Percentiles rank a stretch among this genome's conserved stretches.
Conservation (phyloP, 305 asterid genomes). For the Fraxinus ornus region DNA sequence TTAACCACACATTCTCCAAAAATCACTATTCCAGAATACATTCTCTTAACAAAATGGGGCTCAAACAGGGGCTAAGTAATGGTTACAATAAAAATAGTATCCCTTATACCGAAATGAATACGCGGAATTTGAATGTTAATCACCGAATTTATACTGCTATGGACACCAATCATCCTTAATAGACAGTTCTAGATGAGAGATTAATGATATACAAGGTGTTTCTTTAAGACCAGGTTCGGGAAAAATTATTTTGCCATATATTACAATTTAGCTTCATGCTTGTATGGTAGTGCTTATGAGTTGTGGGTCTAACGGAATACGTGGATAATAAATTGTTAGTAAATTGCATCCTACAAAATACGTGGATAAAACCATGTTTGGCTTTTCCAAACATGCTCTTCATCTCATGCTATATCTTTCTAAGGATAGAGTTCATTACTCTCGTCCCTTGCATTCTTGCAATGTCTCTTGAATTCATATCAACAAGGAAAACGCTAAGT, state of each 20-base stretch:
- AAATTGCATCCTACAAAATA: background rate
- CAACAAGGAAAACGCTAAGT: background rate
- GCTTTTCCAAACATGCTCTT: background rate
- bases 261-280: background rate
- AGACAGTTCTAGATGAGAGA: background rate
- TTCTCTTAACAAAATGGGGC: background rate
- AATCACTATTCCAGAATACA: background rate
- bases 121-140: slow-evolving; percentile 6
- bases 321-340: background rate
- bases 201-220: background rate
- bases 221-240: background rate
- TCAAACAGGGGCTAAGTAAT: slow-evolving; percentile 3
- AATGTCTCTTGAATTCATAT: background rate
- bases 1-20: background rate
- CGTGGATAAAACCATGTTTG: background rate
- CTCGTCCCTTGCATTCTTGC: background rate
- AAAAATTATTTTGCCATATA: background rate
- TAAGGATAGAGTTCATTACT: background rate
- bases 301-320: background rate
- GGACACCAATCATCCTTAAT: background rate
- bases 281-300: background rate
- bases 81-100: slow-evolving; percentile 7
- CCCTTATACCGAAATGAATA: slow-evolving; percentile 6
- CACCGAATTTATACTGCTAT: background rate
- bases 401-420: background rate